Evolutionary conservation across 805 yeast species (phyloP), one percentile per base, ranked within the genome.

Genomic region (Scheffersomyces amazonensis): DNA sequence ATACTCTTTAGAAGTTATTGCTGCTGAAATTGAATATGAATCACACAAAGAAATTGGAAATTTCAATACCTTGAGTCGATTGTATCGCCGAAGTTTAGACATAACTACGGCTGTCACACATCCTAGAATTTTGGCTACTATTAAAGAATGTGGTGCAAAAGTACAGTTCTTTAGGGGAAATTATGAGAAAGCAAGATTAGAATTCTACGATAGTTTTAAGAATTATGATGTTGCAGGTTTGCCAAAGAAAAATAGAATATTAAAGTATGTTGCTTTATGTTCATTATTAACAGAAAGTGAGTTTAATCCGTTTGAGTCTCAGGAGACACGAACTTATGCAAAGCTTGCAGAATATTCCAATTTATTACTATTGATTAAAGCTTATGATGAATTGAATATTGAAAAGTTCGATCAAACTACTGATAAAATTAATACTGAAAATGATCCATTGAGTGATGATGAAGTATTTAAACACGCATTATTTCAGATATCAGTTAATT

Each of bases 131-230:
- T 66, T 80, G 57, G 96, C 91, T 1, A 75, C 82, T n/a, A 74
- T 87, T 18, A 73, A 78, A 43, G 91, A 86, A 54, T 81, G 87
- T 46, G 87, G 88, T 0, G 95, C 89, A 2, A 73, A 78, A 37
- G 70, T 86, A 45, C 73, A 76, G 35, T 79, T 85, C 71, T 67
- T 75, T 42, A 73, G 76, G 34, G 74, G 73, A 11, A 76, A 80
- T 43, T 86, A 74, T 66, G 78, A 73, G 23, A 58, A 57, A 34
- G 88, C 87, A 0, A 65, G 80, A 8, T 71, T 81, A 25, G 91
- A 89, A 12, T 81, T 81, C 43, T 72, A 73, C 31, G 71, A 62
- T 33, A 73, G 67, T 34, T 69, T 69, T 45, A 69, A 69, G 42
- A 62, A 54, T 39, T 69, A 60, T 42, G 75, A 69, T 44, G 75